Evolutionary conservation across 805 yeast species (phyloP).

Genomic region (Torulaspora franciscae): DNA sequence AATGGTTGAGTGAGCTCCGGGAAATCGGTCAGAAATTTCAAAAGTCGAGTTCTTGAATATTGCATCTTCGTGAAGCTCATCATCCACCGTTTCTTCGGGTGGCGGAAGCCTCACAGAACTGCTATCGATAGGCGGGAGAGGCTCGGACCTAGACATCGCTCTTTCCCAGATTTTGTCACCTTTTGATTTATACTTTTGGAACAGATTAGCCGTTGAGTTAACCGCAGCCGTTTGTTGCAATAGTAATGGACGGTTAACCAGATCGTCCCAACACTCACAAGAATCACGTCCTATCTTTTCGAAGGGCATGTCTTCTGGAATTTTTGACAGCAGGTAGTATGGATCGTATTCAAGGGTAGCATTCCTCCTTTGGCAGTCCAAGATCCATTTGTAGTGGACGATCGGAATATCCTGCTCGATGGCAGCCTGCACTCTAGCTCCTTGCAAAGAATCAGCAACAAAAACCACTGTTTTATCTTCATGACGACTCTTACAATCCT

Average conservation of each 20-base stretch:
- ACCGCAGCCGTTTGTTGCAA: background rate
- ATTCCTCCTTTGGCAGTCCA: slow-evolving; percentile 39
- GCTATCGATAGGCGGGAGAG: background rate
- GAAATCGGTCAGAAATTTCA: slow-evolving; percentile 17
- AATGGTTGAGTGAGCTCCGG: slow-evolving; percentile 19
- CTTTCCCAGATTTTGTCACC: slow-evolving; percentile 32
- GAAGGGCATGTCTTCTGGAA: slow-evolving; percentile 13
- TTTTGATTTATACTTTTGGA: slow-evolving; percentile 27
- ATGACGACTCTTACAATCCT: slow-evolving; percentile 12
- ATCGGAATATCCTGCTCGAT: slow-evolving; percentile 38
- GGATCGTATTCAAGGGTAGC: slow-evolving; percentile 39
- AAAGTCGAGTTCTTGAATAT: slow-evolving; percentile 19
- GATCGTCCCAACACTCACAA: slow-evolving; percentile 27
- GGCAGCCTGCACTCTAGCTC: slow-evolving; percentile 38
- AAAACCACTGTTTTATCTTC: slow-evolving; percentile 21
- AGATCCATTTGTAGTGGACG: slow-evolving; percentile 43
- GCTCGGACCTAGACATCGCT: slow-evolving; percentile 20
- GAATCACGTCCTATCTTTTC: slow-evolving; percentile 35
- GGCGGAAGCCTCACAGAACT: background rate
- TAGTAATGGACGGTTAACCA: slow-evolving; percentile 5
- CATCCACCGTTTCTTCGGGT: background rate
- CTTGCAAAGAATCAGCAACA: slow-evolving; percentile 27
- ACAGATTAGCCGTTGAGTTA: slow-evolving; percentile 8
- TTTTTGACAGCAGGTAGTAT: slow-evolving; percentile 25
- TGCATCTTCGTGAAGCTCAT: background rate